Conservation (phyloP, 2,329 filamentous ascomycete genomes). For the Colletotrichum simmondsii region DNA sequence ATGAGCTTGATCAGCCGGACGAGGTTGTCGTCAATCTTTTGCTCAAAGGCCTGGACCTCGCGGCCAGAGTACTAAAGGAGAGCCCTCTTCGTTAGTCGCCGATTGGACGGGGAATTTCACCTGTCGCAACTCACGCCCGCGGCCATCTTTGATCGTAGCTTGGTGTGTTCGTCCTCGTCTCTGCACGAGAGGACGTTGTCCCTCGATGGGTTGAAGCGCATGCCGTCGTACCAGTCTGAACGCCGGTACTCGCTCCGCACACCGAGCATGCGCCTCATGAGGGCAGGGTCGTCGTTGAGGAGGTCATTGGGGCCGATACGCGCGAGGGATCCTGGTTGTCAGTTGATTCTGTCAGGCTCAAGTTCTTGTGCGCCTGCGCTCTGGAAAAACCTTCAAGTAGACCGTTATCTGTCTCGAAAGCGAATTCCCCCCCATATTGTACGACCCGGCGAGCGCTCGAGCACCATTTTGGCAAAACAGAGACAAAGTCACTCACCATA, state of each 20-base stretch:
- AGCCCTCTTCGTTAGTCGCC: not conserved
- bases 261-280: slow-evolving; percentile 47
- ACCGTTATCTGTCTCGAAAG: too few relatives aligned
- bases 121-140: slow-evolving; percentile 50
- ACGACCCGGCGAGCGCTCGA: too few relatives aligned
- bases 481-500: slow-evolving; percentile 41
- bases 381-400: too few relatives aligned
- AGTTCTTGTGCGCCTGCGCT: too few relatives aligned
- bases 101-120: too few relatives aligned
- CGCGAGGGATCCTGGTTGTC: slow-evolving; percentile 25
- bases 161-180: slow-evolving; percentile 55
- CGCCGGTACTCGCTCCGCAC: slow-evolving; percentile 49
- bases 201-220: slow-evolving; percentile 61
- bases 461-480: too few relatives aligned
- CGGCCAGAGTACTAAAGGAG: slow-evolving; percentile 55
- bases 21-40: slow-evolving; percentile 59
- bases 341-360: too few relatives aligned
- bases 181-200: slow-evolving; percentile 63
- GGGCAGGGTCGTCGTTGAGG: slow-evolving; percentile 31
- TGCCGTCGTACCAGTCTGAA: slow-evolving; percentile 56
- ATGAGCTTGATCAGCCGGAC: slow-evolving; percentile 56
- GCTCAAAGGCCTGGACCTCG: slow-evolving; percentile 61
- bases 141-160: slow-evolving; percentile 59
- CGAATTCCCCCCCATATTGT: too few relatives aligned
- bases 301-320: slow-evolving; percentile 36